These are phyloP conservation scores for Mycena crocata DNA, from an alignment of 768 basidiomycete species.

Conservation along the genomic window DNA sequence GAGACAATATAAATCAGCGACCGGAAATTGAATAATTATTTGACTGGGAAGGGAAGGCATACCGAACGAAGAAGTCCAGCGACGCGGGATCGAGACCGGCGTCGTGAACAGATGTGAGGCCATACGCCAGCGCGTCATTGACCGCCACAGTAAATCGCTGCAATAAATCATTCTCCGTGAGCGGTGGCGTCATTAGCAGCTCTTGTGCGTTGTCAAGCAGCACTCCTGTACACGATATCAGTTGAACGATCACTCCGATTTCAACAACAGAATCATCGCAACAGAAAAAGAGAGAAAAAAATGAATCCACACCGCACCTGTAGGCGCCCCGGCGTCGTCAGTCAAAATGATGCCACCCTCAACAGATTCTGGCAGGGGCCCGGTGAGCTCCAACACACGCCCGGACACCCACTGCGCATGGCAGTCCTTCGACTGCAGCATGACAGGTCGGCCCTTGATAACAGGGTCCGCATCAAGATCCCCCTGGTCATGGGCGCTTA, in stretches of 20 bases:
- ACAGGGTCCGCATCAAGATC: slow-evolving; percentile 80
- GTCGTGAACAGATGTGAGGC: slow-evolving; percentile 91
- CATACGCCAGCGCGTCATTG: slow-evolving; percentile 75
- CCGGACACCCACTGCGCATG: slow-evolving; percentile 92
- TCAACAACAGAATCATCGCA: neutral
- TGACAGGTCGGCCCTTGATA: slow-evolving; percentile 76
- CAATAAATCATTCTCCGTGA: slow-evolving; percentile 67
- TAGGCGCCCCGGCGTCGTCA: slow-evolving; percentile 62
- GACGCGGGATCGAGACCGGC: slow-evolving; percentile 64
- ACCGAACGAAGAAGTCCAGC: slow-evolving; percentile 77
- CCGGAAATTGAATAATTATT: neutral
- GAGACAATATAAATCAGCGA: neutral
- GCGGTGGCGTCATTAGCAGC: slow-evolving; percentile 74
- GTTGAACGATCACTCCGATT: no score
- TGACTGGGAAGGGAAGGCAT: slow-evolving; percentile 30
- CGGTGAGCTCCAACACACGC: slow-evolving; percentile 72
- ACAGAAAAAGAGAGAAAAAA: neutral
- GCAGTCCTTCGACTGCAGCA: slow-evolving; percentile 80
- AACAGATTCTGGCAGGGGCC: slow-evolving; percentile 67
- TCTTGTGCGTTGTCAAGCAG: slow-evolving; percentile 91
- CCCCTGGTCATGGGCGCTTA: slow-evolving; percentile 59
- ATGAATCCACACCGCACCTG: slow-evolving; percentile 50
- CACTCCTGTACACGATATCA: slow-evolving; percentile 58
- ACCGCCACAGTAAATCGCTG: slow-evolving; percentile 70
- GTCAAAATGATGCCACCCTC: slow-evolving; percentile 71